Percentiles rank a stretch among this genome's conserved stretches.
Conservation (phyloP, 2,329 filamentous ascomycete species). For the Davidsoniella eucalypti region DNA sequence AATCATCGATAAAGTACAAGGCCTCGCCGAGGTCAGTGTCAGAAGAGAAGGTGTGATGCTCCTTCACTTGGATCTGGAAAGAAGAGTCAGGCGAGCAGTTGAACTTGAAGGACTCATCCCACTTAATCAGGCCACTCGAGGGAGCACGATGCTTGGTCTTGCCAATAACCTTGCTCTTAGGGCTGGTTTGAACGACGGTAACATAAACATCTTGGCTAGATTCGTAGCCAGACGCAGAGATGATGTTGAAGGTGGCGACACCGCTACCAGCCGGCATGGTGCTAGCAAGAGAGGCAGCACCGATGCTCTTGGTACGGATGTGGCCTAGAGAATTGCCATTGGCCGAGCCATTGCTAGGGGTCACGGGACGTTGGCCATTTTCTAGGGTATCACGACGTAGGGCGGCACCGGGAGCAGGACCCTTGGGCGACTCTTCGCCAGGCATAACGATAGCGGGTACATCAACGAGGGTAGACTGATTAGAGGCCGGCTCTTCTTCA, state of each 20-base stretch:
- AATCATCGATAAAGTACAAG: slow-evolving; percentile 84
- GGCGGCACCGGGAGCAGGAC: slow-evolving; percentile 14
- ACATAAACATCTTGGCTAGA: slow-evolving; percentile 65
- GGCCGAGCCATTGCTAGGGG: slow-evolving; percentile 14
- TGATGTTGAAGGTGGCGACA: slow-evolving; percentile 61
- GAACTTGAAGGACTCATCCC: slow-evolving; percentile 65
- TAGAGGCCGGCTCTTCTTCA: slow-evolving; percentile 34
- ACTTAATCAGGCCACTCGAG: slow-evolving; percentile 45
- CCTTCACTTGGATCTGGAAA: slow-evolving; percentile 75
- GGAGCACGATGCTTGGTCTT: slow-evolving; percentile 88
- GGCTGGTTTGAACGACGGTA: slow-evolving; percentile 46
- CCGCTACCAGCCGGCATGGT: slow-evolving; percentile 50
- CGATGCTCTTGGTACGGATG: slow-evolving; percentile 39
- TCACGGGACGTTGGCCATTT: slow-evolving; percentile 11
- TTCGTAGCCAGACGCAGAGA: slow-evolving; percentile 66
- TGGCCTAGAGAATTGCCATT: slow-evolving; percentile 24
- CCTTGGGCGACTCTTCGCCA: slow-evolving; percentile 12
- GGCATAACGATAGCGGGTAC: slow-evolving; percentile 23
- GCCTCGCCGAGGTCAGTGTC: slow-evolving; percentile 74
- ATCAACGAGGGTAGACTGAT: slow-evolving; percentile 25
- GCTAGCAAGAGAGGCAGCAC: slow-evolving; percentile 51
- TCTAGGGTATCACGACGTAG: slow-evolving; percentile 19
- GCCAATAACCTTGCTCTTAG: slow-evolving; percentile 64
- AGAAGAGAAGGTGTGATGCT: slow-evolving; percentile 68
- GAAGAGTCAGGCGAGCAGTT: slow-evolving; percentile 64